These are phyloP conservation scores for Phytophthora rubi DNA, from an alignment of 352 stramenopile genomes.

Conservation along the genomic window DNA sequence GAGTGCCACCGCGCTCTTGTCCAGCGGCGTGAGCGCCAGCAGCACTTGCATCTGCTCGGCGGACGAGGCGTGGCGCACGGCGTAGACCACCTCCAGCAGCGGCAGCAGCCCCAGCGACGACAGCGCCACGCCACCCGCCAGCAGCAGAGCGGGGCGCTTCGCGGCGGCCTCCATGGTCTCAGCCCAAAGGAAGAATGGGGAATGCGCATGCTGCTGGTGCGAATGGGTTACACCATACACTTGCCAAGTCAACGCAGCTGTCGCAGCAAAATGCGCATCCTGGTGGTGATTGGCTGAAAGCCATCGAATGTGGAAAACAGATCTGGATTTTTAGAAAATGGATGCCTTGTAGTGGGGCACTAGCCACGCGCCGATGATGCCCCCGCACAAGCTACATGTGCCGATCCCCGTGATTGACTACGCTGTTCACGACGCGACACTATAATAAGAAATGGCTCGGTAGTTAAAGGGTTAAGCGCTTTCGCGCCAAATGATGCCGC, in stretches of 20 bases:
- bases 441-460: no score
- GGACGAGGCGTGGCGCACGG: conserved; percentile 3
- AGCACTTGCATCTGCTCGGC: conserved; percentile 24
- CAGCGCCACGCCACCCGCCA: conserved; percentile 33
- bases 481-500: background rate
- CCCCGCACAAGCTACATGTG: background rate
- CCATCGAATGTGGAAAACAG: background rate
- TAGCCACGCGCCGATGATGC: conserved; percentile 5
- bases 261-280: background rate
- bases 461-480: background rate
- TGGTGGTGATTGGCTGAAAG: conserved; percentile 1
- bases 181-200: conserved; percentile 1
- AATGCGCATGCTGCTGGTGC: background rate
- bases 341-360: background rate
- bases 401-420: background rate
- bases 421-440: background rate
- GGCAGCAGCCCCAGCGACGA: conserved; percentile 37
- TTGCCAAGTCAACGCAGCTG: background rate
- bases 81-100: conserved; percentile 36
- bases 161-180: conserved; percentile 13
- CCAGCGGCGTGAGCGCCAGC: conserved; percentile 30
- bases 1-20: conserved; percentile 35
- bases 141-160: conserved; percentile 18
- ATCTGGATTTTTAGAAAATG: background rate
- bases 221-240: background rate